Conservation (phyloP, 805 yeast species). For the Barnettozyma populi region DNA sequence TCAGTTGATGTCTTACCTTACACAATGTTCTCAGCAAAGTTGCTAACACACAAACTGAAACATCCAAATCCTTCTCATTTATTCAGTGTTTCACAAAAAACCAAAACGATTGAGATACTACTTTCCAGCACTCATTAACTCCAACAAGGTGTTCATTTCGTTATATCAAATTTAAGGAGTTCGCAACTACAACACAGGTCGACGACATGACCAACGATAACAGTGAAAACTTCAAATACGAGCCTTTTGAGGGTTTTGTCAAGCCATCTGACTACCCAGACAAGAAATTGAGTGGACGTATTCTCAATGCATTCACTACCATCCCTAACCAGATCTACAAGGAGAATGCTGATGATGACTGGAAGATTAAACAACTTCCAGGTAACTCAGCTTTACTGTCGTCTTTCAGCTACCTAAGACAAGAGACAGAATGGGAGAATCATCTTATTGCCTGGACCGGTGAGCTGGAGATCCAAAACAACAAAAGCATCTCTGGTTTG, state of each 20-base stretch:
- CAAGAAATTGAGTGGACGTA: constrained; percentile 44
- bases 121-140: too few species aligned
- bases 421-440: constrained; percentile 78
- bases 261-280: constrained; percentile 22
- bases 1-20: background rate
- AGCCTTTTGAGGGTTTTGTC: constrained; percentile 16
- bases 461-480: constrained; percentile 43
- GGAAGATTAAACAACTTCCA: constrained; percentile 52
- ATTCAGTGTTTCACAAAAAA: too few species aligned
- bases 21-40: too few species aligned
- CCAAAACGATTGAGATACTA: too few species aligned
- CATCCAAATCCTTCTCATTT: background rate
- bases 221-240: constrained; percentile 1
- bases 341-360: constrained; percentile 29
- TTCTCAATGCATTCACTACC: constrained; percentile 61
- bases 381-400: constrained; percentile 87
- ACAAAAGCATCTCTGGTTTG: constrained; percentile 7
- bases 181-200: too few species aligned
- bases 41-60: background rate
- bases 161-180: too few species aligned
- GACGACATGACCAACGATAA: constrained; percentile 1
- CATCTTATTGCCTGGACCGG: constrained; percentile 95
- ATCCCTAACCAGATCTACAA: constrained; percentile 59
- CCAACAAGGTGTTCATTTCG: background rate
- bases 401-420: constrained; percentile 57